These are phyloP conservation scores for Neurospora tetraspora DNA, from an alignment of 495 filamentous ascomycete species.

Conservation along the genomic window DNA sequence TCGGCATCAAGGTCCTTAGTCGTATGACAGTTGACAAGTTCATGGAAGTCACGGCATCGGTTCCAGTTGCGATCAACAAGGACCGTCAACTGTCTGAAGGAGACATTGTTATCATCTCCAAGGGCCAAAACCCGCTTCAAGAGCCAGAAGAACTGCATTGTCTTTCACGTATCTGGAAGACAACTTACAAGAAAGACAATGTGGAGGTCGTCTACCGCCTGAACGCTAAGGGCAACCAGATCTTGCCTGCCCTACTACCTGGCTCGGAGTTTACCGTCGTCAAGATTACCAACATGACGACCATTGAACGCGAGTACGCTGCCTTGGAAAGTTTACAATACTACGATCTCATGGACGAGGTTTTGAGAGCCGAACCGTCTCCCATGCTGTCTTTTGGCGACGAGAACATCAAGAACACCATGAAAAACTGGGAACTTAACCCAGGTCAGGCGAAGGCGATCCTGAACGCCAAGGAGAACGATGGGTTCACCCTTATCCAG, in stretches of 20 bases:
- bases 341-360: slow-evolving; percentile 89
- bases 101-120: slow-evolving; percentile 79
- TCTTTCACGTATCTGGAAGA: slow-evolving; percentile 70
- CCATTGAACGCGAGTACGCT: slow-evolving; percentile 90
- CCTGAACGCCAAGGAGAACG: slow-evolving; percentile 82
- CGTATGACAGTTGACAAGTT: slow-evolving; percentile 86
- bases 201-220: slow-evolving; percentile 79
- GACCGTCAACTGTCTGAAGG: slow-evolving; percentile 69
- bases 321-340: slow-evolving; percentile 83
- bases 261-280: slow-evolving; percentile 59
- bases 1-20: slow-evolving; percentile 75
- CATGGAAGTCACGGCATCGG: slow-evolving; percentile 76
- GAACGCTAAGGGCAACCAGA: slow-evolving; percentile 45
- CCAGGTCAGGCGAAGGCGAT: slow-evolving; percentile 86
- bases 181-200: slow-evolving; percentile 65
- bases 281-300: slow-evolving; percentile 78
- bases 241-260: slow-evolving; percentile 38
- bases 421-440: slow-evolving; percentile 74
- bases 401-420: slow-evolving; percentile 53
- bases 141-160: slow-evolving; percentile 62
- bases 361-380: slow-evolving; percentile 79
- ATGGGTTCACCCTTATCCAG: slow-evolving; percentile 92
- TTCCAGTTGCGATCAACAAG: slow-evolving; percentile 57
- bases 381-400: slow-evolving; percentile 71
- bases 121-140: slow-evolving; percentile 51